Conservation (phyloP, 257 asterid genomes). For the Lycium ferocissimum region DNA sequence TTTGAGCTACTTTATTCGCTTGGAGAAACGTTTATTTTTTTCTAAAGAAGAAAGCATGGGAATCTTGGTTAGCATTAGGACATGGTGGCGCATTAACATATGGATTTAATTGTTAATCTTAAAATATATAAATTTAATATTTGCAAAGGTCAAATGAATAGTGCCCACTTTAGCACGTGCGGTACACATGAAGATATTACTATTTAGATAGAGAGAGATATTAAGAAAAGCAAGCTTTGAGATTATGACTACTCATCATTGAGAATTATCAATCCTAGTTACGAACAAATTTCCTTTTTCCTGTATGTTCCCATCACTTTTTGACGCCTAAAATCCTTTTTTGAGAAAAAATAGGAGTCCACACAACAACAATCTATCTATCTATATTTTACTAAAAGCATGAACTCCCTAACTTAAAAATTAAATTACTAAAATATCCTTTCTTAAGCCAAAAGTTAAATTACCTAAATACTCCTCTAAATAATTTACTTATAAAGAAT, state of each 20-base stretch:
- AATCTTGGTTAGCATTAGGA: neutral
- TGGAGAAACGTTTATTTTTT: neutral
- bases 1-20: neutral
- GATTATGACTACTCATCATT: constrained; percentile 6
- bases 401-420: too few relatives aligned
- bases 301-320: neutral
- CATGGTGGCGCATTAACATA: constrained; percentile 7
- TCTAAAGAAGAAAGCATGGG: neutral
- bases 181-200: neutral
- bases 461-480: too few relatives aligned
- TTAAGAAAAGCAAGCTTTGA: neutral
- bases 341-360: too few relatives aligned
- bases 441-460: too few relatives aligned
- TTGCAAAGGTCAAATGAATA: neutral
- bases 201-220: neutral
- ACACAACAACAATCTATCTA: too few relatives aligned
- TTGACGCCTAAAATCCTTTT: too few relatives aligned
- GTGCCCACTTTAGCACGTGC: constrained; percentile 23
- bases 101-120: neutral
- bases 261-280: neutral
- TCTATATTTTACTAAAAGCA: too few relatives aligned
- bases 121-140: neutral
- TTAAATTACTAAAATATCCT: too few relatives aligned
- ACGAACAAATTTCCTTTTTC: neutral
- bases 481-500: too few relatives aligned